A percentile compares a stretch with the other conserved stretches of the same genome.
phyloP scores from a whole-genome alignment of 2,329 filamentous ascomycete species.

The Cercospora nicotianae region DNA sequence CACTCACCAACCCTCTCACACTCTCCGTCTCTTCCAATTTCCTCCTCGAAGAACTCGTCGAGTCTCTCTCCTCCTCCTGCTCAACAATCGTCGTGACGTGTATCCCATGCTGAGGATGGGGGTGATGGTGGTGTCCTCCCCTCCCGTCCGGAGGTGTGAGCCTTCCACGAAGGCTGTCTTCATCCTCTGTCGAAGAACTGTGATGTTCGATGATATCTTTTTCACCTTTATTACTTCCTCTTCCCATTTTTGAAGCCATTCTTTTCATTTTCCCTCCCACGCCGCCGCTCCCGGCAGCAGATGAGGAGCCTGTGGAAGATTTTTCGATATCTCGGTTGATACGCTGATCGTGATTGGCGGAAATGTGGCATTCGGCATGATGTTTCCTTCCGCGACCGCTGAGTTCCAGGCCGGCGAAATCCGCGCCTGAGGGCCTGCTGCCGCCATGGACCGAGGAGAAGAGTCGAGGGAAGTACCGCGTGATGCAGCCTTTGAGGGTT shows the following conservation, averaged over 20 bases:
- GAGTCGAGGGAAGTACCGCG: constrained; percentile 32
- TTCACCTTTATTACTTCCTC: constrained; percentile 12
- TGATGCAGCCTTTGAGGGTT: constrained; percentile 32
- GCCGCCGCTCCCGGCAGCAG: neutral
- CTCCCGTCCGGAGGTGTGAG: neutral
- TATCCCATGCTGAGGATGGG: constrained; percentile 10
- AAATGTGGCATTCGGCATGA: constrained; percentile 16
- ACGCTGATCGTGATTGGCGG: constrained; percentile 17
- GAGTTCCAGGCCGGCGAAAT: constrained; percentile 15
- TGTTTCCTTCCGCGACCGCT: constrained; percentile 12
- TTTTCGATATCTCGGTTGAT: neutral
- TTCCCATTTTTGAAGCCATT: constrained; percentile 9
- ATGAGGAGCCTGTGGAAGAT: neutral
- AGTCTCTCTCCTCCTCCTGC: constrained; percentile 22
- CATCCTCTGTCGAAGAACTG: constrained; percentile 1
- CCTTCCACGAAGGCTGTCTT: constrained; percentile 1
- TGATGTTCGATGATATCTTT: constrained; percentile 5
- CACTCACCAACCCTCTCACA: constrained; percentile 17
- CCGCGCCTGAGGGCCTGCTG: neutral
- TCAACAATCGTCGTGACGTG: constrained; percentile 26
- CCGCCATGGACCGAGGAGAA: constrained; percentile 21
- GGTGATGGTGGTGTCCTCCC: neutral
- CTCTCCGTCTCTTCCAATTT: constrained; percentile 19
- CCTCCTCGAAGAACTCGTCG: constrained; percentile 9
- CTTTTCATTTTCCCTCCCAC: neutral